Evolutionary conservation across 371 early-diverging fungal species (phyloP), one percentile per base, ranked within the genome.

Genomic region (Rhizopus arrhizus): DNA sequence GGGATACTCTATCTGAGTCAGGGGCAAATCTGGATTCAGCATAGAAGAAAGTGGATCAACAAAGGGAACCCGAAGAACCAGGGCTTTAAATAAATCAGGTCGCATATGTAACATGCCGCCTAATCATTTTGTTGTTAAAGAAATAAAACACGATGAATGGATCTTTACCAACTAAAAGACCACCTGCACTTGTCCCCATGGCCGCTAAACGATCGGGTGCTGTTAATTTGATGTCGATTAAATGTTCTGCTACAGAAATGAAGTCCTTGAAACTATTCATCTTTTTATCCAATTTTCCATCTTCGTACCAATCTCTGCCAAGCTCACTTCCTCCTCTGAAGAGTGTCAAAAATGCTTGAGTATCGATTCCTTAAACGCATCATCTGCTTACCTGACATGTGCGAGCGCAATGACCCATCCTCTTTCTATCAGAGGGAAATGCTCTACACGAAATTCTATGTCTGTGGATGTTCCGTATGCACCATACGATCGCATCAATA

Each of bases 341-440:
- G 38, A 16, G 33, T 10, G n/a, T 33, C 12, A 45, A 31, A 12
- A 12, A 31, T 33, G 3, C 15, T 10, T 56, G n/a, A 3, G 40
- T 28, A 13, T 16, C 12, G 22, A 42, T 45, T 55, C 13, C 35
- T 29, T 10, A n/a, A 22, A 28, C 22, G 8, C 13, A 28, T 16
- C 4, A 29, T 35, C 13, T 34, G 28, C 65, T 53, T 80, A 85
- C 90, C 94, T 77, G 4, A 94, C 92, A 72, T 95, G 95, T 4
- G 91, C 89, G 42, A 93, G 62, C 0, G 89, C 92, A 68, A 94
- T 85, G 16, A 87, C 74, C 91, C 92, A 94, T 2, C 93, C 93
- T 35, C 92, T 80, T 33, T 85, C 83, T 43, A 95, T 63, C 16
- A 93, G 66, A 16, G 91, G 89, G 22, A 94, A 80, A 55, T 89